Base-by-base conservation (phyloP, 1,284 basidiomycete genomes). In the Gymnopus androsaceus region DNA sequence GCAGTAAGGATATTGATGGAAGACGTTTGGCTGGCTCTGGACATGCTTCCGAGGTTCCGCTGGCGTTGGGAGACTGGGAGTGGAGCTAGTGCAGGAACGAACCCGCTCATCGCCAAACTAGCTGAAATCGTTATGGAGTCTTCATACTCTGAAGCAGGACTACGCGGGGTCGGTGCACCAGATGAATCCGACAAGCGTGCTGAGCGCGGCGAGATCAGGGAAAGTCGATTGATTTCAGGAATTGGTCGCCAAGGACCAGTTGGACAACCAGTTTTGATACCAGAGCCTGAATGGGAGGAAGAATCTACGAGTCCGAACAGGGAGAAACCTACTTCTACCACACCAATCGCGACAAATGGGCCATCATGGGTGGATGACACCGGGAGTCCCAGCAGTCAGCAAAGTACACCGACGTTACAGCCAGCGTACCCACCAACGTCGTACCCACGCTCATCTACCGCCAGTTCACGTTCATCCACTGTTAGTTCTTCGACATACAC, bases 41-140 rank as follows among this genome's bases (percentile, higher is more conserved):
- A 90, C 67, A 89, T 92, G 83, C 81, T 92, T 7, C 90, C 90
- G 3, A 84, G 85, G 37, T 88, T 91, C 79, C 84, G 90, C 52
- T 92, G 90, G 90, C 83, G 88, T 59, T 92, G 90, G 90, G 88
- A 91, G 65, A 53, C 40, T 11, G 81, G 89, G 46, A 90, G 86
- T 67, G 90, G 92, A 64, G 70, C 82, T 57, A 84, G 83, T 50
- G 87, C 86, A 41, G 85, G 83, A 2, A 89, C 51, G 3, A 53
- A 91, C 63, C 90, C 90, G n/a, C 79, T 90, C 52, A 90, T 92
- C 56, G 83, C 87, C 15, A 85, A 82, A 62, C 80, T 92, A 42
- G 89, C 88, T 1, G 88, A 91, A 70, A 83, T 83, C 56, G 87
- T 91, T 25, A 83, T 91, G 71, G 79, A 79, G 31, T 83, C 88